phyloP scores from a whole-genome alignment of 352 stramenopile genomes.

The Globisporangium iwayamae region DNA sequence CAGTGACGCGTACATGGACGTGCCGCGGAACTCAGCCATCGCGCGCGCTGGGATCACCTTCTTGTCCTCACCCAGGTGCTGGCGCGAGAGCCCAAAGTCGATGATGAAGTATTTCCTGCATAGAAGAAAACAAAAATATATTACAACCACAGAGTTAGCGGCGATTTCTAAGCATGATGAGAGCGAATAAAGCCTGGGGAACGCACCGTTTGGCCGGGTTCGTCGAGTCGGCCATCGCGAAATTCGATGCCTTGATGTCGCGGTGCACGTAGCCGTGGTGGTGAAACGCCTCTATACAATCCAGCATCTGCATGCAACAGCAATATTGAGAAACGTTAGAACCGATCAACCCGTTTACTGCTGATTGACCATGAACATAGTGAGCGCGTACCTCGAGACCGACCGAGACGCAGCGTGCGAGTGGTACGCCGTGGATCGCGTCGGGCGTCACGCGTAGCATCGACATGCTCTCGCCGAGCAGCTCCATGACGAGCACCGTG shows the following conservation, averaged over 20 bases:
- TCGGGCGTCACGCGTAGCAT: constrained; percentile 81
- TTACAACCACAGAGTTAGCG: background rate
- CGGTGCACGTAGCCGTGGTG: constrained; percentile 83
- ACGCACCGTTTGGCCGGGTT: constrained; percentile 42
- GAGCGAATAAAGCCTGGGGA: background rate
- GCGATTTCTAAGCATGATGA: background rate
- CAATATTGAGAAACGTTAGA: background rate
- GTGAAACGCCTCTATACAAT: constrained; percentile 86
- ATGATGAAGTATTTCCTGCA: constrained; percentile 69
- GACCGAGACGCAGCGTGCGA: constrained; percentile 67
- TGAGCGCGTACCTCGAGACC: constrained; percentile 42
- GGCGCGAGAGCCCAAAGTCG: constrained; percentile 81
- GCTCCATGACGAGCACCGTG: constrained; percentile 86
- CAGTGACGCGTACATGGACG: constrained; percentile 88
- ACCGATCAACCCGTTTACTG: background rate
- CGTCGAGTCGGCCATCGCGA: constrained; percentile 51
- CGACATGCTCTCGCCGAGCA: constrained; percentile 86
- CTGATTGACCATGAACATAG: too few species aligned
- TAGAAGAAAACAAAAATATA: constrained; percentile 1
- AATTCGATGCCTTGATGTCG: constrained; percentile 90
- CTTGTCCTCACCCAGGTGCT: constrained; percentile 63
- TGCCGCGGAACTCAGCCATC: constrained; percentile 82
- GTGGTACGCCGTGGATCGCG: constrained; percentile 71
- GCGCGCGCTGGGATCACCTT: constrained; percentile 55
- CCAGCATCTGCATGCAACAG: constrained; percentile 54